These are phyloP conservation scores for Macrocybe gigantea DNA, from an alignment of 768 basidiomycete genomes.

Conservation along the genomic window DNA sequence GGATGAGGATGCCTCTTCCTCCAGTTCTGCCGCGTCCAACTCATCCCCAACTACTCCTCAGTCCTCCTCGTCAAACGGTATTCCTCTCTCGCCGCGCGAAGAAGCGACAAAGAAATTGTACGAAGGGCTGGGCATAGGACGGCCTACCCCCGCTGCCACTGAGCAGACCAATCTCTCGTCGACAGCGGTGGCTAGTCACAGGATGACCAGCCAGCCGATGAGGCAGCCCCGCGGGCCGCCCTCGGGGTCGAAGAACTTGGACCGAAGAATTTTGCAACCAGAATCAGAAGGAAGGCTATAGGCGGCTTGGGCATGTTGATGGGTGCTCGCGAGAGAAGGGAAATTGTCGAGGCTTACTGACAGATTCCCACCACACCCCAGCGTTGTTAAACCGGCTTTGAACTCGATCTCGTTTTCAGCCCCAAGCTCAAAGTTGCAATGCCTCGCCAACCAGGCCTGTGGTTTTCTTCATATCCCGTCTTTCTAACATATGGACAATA, in stretches of 20 bases:
- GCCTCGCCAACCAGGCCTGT: no score
- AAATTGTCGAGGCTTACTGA: conserved; percentile 68
- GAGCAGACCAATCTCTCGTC: conserved; percentile 32
- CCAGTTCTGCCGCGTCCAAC: conserved; percentile 36
- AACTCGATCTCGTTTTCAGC: no score
- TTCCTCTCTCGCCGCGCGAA: conserved; percentile 77
- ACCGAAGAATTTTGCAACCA: conserved; percentile 83
- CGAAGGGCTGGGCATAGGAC: conserved; percentile 83
- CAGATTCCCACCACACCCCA: neutral
- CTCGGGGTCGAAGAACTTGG: conserved; percentile 82
- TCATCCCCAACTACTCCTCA: conserved; percentile 78
- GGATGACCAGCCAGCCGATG: conserved; percentile 65
- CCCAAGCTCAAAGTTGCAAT: no score
- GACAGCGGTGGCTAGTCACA: conserved; percentile 40
- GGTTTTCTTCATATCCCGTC: no score
- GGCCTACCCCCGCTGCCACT: conserved; percentile 45
- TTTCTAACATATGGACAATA: no score
- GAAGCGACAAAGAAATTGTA: conserved; percentile 83
- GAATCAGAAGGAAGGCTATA: conserved; percentile 80
- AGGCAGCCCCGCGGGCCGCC: conserved; percentile 89
- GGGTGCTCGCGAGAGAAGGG: conserved; percentile 76
- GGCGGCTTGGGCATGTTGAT: conserved; percentile 75
- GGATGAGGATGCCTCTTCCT: conserved; percentile 55
- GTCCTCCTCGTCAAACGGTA: conserved; percentile 56
- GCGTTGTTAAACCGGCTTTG: no score